Conservation (phyloP, 176 grass and related monocot genomes). For the Bonia amplexicaulis region DNA sequence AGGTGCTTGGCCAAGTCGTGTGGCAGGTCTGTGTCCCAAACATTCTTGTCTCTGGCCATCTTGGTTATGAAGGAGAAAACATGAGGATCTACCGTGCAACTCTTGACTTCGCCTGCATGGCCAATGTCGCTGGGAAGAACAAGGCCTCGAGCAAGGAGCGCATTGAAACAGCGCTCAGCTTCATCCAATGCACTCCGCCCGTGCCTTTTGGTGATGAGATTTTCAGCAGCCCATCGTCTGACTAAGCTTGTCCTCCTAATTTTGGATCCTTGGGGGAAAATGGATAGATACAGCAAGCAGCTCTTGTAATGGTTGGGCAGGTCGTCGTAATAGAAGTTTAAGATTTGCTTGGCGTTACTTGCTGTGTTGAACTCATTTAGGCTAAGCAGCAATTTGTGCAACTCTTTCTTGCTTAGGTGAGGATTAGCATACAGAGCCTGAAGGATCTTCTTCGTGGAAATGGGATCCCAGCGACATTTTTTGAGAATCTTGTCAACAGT, state of each 20-base stretch:
- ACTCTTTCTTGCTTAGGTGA: neutral
- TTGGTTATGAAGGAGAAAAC: neutral
- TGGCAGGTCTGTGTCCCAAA: neutral
- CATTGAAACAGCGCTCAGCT: neutral
- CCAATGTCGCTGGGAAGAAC: neutral
- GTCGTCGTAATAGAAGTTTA: neutral
- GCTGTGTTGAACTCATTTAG: neutral
- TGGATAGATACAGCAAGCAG: neutral
- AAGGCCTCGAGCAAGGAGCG: neutral
- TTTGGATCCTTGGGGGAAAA: neutral
- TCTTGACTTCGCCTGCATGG: neutral
- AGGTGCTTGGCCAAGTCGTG: neutral
- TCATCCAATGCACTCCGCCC: neutral
- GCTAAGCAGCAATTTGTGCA: neutral
- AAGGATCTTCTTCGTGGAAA: neutral
- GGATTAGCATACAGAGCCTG: neutral
- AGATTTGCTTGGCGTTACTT: neutral
- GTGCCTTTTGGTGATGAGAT: neutral
- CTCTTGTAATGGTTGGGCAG: neutral
- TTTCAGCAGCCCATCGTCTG: conserved; percentile 6
- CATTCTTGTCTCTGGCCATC: neutral
- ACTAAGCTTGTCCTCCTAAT: conserved; percentile 19
- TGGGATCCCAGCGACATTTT: neutral
- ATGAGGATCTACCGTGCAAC: neutral
- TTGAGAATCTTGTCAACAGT: neutral